A percentile compares a stretch with the other conserved stretches of the same genome.
phyloP scores from a whole-genome alignment of 2,329 filamentous ascomycete species.

The Metarhizium brunneum region DNA sequence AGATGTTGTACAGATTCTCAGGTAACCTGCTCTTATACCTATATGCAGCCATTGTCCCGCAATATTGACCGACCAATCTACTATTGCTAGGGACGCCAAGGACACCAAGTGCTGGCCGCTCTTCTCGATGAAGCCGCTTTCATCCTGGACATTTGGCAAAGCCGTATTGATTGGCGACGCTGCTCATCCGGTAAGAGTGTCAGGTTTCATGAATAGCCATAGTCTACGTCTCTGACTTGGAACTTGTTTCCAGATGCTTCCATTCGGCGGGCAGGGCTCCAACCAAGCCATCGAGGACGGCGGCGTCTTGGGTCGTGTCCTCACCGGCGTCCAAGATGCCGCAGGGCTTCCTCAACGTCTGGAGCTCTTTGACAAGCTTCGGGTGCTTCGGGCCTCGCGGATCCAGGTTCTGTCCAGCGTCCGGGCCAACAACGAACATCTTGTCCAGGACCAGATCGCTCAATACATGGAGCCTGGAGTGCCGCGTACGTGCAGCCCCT shows the following conservation, averaged over 20 bases:
- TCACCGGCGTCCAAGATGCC: not conserved
- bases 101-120: conserved; percentile 6
- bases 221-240: not conserved
- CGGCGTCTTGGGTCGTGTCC: conserved; percentile 1
- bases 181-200: conserved; percentile 4
- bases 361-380: not conserved
- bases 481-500: not conserved
- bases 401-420: conserved; percentile 3
- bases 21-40: not conserved
- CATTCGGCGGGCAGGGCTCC: conserved; percentile 6
- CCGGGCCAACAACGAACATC: conserved; percentile 1
- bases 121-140: conserved; percentile 2
- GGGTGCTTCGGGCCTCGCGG: not conserved
- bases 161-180: conserved; percentile 5
- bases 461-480: conserved; percentile 4
- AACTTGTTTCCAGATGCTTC: conserved; percentile 4
- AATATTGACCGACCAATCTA: not conserved
- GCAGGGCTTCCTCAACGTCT: not conserved
- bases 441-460: not conserved
- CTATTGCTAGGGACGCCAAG: not conserved
- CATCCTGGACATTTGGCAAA: conserved; percentile 3
- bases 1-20: not conserved
- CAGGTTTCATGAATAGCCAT: not conserved
- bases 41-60: not conserved
- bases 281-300: conserved; percentile 8